A percentile compares a stretch with the other conserved stretches of the same genome.
Conservation (phyloP, 192 early-diverging fungal species). For the Backusella parvicylindrica region DNA sequence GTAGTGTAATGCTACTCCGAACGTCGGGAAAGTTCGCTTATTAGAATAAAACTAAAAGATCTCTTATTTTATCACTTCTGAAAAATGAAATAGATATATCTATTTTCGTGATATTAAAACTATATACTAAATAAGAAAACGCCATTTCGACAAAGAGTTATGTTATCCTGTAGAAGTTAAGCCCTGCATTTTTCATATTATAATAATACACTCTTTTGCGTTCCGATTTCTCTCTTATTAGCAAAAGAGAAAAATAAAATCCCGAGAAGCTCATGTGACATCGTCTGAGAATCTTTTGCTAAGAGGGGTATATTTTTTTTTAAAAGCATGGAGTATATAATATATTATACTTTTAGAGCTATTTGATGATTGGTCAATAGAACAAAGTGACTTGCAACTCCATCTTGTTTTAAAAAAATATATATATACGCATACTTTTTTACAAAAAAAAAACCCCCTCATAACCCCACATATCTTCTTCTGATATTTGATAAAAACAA, state of each 20-base stretch:
- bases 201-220: background rate
- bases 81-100: background rate
- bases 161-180: background rate
- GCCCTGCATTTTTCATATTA: background rate
- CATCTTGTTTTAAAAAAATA: background rate
- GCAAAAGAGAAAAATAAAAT: background rate
- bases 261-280: conserved; percentile 2
- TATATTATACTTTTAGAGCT: background rate
- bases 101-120: too few species aligned
- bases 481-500: conserved; percentile 10
- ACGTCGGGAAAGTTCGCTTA: background rate
- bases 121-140: background rate
- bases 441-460: background rate
- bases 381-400: background rate
- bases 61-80: background rate
- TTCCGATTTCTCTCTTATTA: background rate
- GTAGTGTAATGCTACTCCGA: background rate
- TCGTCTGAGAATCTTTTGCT: background rate
- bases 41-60: background rate
- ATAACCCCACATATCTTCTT: background rate
- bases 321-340: conserved; percentile 4
- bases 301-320: background rate
- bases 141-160: background rate
- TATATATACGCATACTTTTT: background rate
- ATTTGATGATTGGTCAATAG: background rate